A percentile compares a stretch with the other conserved stretches of the same genome.
These are phyloP conservation scores for Pseudocercospora fijiensis DNA, from an alignment of 2,329 filamentous ascomycete genomes.

Conservation along the genomic window DNA sequence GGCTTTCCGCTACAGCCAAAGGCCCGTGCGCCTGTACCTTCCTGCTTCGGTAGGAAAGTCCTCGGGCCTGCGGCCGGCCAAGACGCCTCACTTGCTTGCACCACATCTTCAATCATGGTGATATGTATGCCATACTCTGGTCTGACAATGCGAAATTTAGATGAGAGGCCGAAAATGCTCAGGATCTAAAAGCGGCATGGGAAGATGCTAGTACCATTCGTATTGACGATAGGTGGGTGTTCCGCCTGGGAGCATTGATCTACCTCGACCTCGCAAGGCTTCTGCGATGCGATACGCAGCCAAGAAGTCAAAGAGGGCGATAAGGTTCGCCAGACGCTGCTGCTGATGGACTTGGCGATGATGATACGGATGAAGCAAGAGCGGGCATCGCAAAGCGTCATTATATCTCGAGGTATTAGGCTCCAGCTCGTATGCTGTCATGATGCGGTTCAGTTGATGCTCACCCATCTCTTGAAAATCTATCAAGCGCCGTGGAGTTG, in stretches of 20 bases:
- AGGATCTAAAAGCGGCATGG: no score
- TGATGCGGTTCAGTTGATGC: constrained; percentile 33
- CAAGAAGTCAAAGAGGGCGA: constrained; percentile 27
- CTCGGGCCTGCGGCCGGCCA: not conserved
- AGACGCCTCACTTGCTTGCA: not conserved
- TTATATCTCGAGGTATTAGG: constrained; percentile 9
- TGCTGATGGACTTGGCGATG: not conserved
- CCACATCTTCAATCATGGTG: not conserved
- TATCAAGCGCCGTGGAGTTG: constrained; percentile 26
- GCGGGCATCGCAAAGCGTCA: constrained; percentile 4
- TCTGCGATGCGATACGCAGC: constrained; percentile 26
- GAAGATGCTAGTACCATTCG: not conserved
- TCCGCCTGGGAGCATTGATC: not conserved
- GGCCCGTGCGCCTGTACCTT: constrained; percentile 13
- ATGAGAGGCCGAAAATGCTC: not conserved
- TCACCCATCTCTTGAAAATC: constrained; percentile 34
- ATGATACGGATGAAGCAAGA: not conserved
- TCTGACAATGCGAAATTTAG: not conserved
- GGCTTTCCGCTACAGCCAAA: constrained; percentile 3
- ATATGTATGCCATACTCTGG: not conserved
- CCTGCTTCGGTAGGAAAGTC: constrained; percentile 12
- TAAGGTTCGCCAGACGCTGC: constrained; percentile 17
- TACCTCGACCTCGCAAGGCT: constrained; percentile 11
- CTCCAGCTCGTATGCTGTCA: constrained; percentile 33
- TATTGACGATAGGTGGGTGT: not conserved